A percentile compares a stretch with the other conserved stretches of the same genome.
Conservation (phyloP, 805 yeast genomes). For the Yarrowia yakushimensis region DNA sequence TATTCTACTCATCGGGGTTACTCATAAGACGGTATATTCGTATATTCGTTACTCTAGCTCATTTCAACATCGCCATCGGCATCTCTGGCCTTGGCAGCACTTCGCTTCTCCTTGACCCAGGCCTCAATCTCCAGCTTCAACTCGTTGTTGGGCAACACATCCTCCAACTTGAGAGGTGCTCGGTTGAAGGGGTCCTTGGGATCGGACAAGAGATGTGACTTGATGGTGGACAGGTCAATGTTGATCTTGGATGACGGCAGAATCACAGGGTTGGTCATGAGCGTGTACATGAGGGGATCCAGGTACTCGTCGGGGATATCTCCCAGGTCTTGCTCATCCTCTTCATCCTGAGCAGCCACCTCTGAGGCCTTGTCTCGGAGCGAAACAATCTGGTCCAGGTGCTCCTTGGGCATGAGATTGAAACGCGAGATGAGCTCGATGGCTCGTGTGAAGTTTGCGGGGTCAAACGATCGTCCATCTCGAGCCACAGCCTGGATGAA, state of each 20-base stretch:
- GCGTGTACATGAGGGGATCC: slow-evolving; percentile 93
- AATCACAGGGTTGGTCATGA: slow-evolving; percentile 96
- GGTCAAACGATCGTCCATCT: slow-evolving; percentile 85
- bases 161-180: slow-evolving; percentile 83
- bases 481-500: slow-evolving; percentile 79
- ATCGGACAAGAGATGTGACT: slow-evolving; percentile 89
- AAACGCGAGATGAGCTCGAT: slow-evolving; percentile 56
- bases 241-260: slow-evolving; percentile 81
- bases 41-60: no score
- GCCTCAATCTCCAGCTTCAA: slow-evolving; percentile 43
- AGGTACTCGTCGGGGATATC: slow-evolving; percentile 95
- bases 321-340: slow-evolving; percentile 82
- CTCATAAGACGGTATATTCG: no score
- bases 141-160: slow-evolving; percentile 74
- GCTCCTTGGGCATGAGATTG: slow-evolving; percentile 52
- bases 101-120: slow-evolving; percentile 3
- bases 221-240: slow-evolving; percentile 87
- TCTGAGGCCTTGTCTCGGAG: slow-evolving; percentile 68
- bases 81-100: slow-evolving; percentile 1
- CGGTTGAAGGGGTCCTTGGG: slow-evolving; percentile 97
- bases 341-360: slow-evolving; percentile 47
- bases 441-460: slow-evolving; percentile 66
- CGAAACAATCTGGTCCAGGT: slow-evolving; percentile 47
- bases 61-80: slow-evolving; percentile 2
- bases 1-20: no score